phyloP scores from a whole-genome alignment of 768 basidiomycete genomes.

The Sporobolomyces roseus region DNA sequence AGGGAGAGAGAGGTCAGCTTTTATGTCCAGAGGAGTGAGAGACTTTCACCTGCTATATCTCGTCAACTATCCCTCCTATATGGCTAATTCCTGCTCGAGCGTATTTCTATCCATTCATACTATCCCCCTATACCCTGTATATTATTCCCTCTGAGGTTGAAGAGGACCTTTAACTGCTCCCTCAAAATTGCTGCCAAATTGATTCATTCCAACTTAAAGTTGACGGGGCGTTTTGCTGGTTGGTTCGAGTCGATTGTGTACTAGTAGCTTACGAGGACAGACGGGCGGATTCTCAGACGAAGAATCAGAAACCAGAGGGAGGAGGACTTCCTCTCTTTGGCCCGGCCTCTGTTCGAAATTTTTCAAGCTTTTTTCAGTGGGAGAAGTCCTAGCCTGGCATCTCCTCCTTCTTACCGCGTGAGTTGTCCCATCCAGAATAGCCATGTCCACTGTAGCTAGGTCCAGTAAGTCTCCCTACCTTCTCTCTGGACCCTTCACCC shows the following conservation, averaged over 20 bases:
- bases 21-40: not conserved
- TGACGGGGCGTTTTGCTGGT: not conserved
- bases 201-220: too few species aligned
- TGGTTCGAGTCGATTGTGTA: not conserved
- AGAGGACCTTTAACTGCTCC: not conserved
- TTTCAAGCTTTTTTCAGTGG: not conserved
- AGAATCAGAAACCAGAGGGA: not conserved
- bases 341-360: not conserved
- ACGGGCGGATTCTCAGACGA: conserved; percentile 16
- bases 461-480: conserved; percentile 4
- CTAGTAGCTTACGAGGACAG: conserved; percentile 17
- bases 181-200: too few species aligned
- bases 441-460: conserved; percentile 23
- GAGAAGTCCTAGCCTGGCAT: not conserved
- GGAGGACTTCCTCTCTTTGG: too few species aligned
- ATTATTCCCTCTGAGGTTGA: not conserved
- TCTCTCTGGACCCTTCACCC: not conserved
- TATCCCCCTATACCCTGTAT: not conserved
- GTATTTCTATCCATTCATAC: too few species aligned
- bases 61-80: too few species aligned
- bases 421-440: too few species aligned
- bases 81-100: too few species aligned
- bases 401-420: not conserved
- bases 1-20: not conserved
- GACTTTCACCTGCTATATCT: not conserved